Evolutionary conservation across 192 early-diverging fungal genomes (phyloP).

Genomic region (Coemansia sp.): DNA sequence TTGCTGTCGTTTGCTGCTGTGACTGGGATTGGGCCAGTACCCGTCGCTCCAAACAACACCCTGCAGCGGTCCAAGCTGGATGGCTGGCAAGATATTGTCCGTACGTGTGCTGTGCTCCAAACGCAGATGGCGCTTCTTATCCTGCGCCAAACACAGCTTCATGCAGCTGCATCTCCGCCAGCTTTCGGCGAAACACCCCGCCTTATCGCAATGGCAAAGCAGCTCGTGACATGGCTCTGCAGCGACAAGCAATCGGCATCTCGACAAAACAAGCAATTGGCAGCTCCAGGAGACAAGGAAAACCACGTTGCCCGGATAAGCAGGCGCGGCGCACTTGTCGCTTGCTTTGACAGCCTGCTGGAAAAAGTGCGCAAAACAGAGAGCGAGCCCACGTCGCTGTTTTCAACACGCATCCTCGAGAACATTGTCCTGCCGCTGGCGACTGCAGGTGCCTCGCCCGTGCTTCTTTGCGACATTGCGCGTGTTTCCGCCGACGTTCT

Average conservation of each 20-base stretch:
- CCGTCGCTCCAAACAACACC: neutral
- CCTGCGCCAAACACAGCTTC: conserved; percentile 13
- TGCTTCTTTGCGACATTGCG: conserved; percentile 26
- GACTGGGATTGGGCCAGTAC: neutral
- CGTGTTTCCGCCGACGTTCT: conserved; percentile 13
- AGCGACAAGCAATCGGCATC: neutral
- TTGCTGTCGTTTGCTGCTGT: conserved; percentile 11
- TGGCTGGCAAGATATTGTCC: neutral
- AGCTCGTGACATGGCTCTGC: conserved; percentile 9
- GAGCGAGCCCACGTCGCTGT: neutral
- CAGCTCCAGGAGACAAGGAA: too few relatives aligned
- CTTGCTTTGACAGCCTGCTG: conserved; percentile 16
- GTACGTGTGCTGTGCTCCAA: conserved; percentile 10
- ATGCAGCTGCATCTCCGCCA: neutral
- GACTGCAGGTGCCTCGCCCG: conserved; percentile 26
- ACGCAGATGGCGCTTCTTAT: conserved; percentile 23
- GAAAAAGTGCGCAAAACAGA: neutral
- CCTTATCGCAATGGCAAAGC: conserved; percentile 4
- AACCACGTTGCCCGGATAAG: conserved; percentile 6
- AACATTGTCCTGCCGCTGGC: conserved; percentile 33
- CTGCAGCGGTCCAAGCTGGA: neutral
- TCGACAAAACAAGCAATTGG: neutral
- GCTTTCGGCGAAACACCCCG: neutral
- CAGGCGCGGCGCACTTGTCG: conserved; percentile 22
- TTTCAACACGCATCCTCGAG: conserved; percentile 14